phyloP scores from a whole-genome alignment of 78 protist species.

The Dictyostelium intermedium region DNA sequence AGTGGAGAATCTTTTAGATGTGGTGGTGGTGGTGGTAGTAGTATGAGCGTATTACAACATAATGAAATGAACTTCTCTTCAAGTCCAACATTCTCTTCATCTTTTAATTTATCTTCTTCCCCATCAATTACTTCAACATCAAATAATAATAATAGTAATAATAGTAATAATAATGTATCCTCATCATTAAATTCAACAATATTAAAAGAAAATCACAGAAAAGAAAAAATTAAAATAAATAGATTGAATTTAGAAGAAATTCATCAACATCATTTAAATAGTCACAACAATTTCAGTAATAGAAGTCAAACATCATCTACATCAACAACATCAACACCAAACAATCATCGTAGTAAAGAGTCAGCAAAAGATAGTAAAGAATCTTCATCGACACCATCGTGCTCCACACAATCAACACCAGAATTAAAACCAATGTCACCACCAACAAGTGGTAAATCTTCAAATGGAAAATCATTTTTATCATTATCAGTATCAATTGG shows the following conservation, averaged over 20 bases:
- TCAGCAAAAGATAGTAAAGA: not conserved
- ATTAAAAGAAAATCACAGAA: not conserved
- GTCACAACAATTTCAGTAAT: not conserved
- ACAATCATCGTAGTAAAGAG: not conserved
- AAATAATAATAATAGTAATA: no score
- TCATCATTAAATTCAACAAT: not conserved
- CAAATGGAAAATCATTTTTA: not conserved
- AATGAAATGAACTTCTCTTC: not conserved
- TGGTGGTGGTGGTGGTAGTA: not conserved
- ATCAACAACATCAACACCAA: not conserved
- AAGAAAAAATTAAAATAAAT: not conserved
- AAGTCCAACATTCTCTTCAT: not conserved
- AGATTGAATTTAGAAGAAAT: not conserved
- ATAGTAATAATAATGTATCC: not conserved
- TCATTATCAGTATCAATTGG: not conserved
- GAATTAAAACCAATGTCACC: not conserved
- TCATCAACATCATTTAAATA: not conserved
- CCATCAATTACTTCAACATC: not conserved
- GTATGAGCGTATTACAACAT: not conserved
- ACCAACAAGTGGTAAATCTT: not conserved
- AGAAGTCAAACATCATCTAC: not conserved
- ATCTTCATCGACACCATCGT: not conserved
- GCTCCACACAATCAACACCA: not conserved
- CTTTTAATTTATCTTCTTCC: not conserved
- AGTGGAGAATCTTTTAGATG: not conserved